A percentile compares a stretch with the other conserved stretches of the same genome.
Evolutionary conservation across 1,284 basidiomycete genomes (phyloP).

Genomic region (Cutaneotrichosporon cutaneum): DNA sequence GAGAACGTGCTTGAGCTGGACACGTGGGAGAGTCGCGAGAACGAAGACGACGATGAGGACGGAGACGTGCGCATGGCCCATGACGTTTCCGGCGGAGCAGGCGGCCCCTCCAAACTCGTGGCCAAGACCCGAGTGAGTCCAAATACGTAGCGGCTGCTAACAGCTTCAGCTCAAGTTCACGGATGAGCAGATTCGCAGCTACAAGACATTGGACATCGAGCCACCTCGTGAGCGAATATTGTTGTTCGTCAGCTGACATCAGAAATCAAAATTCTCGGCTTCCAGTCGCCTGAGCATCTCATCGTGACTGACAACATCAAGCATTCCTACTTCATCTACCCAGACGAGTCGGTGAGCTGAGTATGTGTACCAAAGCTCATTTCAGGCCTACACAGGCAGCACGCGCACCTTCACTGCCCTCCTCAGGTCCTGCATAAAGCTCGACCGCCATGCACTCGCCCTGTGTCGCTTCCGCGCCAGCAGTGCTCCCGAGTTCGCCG

Average conservation of each 20-base stretch:
- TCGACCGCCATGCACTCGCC: constrained; percentile 77
- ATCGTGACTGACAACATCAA: constrained; percentile 85
- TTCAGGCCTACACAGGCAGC: constrained; percentile 69
- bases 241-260: not conserved
- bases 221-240: constrained; percentile 62
- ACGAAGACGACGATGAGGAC: constrained; percentile 43
- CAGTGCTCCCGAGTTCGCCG: constrained; percentile 74
- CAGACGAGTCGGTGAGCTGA: constrained; percentile 72
- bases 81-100: not conserved
- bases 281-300: constrained; percentile 73
- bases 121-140: constrained; percentile 52
- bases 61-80: constrained; percentile 2
- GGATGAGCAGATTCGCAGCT: constrained; percentile 74
- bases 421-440: constrained; percentile 75
- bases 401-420: constrained; percentile 87
- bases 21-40: constrained; percentile 49
- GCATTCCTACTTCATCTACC: constrained; percentile 88
- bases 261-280: constrained; percentile 83
- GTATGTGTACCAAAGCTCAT: not conserved
- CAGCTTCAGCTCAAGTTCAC: constrained; percentile 74
- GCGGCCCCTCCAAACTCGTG: constrained; percentile 26
- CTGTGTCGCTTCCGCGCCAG: constrained; percentile 71
- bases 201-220: constrained; percentile 69
- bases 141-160: constrained; percentile 15
- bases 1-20: constrained; percentile 46